Evolutionary conservation across 345 rosid species (phyloP).

Genomic region (Hibiscus trionum): DNA sequence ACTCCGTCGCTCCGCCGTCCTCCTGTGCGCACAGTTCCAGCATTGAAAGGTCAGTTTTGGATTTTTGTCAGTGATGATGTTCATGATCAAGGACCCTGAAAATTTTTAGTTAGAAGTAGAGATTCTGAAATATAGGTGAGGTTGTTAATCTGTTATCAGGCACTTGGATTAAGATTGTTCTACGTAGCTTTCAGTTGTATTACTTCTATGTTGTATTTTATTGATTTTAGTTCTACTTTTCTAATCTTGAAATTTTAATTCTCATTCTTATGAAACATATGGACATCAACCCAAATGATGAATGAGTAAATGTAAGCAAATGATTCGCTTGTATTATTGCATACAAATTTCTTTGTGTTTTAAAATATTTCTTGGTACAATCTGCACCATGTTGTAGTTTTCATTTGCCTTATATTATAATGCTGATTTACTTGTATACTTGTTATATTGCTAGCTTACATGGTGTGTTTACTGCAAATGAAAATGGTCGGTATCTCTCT

Average conservation of each 20-base stretch:
- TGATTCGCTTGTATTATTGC: background rate
- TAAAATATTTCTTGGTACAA: background rate
- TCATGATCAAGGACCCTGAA: no score
- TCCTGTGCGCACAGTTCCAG: no score
- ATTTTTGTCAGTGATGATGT: no score
- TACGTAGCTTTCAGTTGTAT: background rate
- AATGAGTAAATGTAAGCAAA: conserved; percentile 53
- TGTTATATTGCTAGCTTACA: no score
- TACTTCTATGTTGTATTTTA: background rate
- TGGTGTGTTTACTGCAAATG: no score
- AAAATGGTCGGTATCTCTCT: no score
- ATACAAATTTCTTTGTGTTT: conserved; percentile 2
- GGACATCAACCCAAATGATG: background rate
- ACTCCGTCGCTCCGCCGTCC: no score
- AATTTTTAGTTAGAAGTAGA: no score
- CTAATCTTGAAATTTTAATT: conserved; percentile 20
- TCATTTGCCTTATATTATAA: conserved; percentile 5
- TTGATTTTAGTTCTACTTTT: conserved; percentile 13
- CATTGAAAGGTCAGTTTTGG: no score
- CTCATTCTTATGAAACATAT: conserved; percentile 66
- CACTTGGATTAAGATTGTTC: conserved; percentile 1
- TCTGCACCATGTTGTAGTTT: background rate
- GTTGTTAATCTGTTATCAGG: background rate
- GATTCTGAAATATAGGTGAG: no score
- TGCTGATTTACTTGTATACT: no score